Evolutionary conservation across 306 rosid genomes (phyloP).

Genomic region (Pachyrhizus erosus): DNA sequence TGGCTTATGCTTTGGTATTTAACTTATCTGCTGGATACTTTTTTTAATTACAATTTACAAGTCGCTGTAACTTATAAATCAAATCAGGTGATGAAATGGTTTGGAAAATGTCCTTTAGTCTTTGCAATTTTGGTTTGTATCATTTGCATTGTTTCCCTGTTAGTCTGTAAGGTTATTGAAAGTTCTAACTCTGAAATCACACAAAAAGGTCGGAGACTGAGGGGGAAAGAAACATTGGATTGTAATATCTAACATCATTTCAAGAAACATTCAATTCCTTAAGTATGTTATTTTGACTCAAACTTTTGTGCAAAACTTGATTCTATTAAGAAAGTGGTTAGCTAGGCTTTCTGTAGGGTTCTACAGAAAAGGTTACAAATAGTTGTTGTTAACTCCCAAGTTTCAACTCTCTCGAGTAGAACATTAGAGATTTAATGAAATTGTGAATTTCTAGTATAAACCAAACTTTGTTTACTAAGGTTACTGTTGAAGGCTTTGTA

Average conservation of each 20-base stretch:
- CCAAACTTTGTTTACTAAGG: not conserved
- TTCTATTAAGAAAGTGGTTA: not conserved
- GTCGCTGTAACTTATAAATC: not conserved
- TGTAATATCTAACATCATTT: conserved; percentile 2
- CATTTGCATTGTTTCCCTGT: not conserved
- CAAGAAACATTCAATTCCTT: not conserved
- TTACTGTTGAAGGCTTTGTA: conserved; percentile 6
- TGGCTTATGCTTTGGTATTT: conserved; percentile 3
- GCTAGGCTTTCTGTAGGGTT: not conserved
- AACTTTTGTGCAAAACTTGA: not conserved
- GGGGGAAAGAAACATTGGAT: not conserved
- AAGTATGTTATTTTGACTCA: not conserved
- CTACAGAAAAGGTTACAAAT: not conserved
- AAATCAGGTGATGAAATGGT: conserved; percentile 21
- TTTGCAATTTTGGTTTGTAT: conserved; percentile 1
- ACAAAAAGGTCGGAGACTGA: not conserved
- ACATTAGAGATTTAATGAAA: not conserved
- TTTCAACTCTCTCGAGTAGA: conserved; percentile 7
- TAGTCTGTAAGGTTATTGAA: not conserved
- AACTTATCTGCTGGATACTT: conserved; percentile 8
- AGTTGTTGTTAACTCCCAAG: conserved; percentile 9
- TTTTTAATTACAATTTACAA: not conserved
- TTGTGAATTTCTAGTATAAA: not conserved
- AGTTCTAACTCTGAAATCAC: not conserved
- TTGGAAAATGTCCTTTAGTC: not conserved